Conservation (phyloP, 495 filamentous ascomycete species). For the Podospora sp. region DNA sequence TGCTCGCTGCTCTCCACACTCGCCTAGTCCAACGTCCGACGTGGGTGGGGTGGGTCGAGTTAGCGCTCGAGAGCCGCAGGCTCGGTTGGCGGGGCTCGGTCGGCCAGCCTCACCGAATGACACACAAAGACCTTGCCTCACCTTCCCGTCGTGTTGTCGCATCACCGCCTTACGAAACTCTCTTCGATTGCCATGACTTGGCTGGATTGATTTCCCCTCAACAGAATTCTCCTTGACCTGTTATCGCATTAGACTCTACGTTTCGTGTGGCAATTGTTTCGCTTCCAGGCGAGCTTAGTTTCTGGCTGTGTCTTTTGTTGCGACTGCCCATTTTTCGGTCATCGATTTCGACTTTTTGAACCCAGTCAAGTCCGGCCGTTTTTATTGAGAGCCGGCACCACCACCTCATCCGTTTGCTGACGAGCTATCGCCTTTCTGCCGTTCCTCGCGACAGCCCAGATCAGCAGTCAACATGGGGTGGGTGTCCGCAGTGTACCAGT, state of each 20-base stretch:
- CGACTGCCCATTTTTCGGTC: slow-evolving; percentile 7
- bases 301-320: slow-evolving; percentile 1
- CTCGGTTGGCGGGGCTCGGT: background rate
- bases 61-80: background rate
- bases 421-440: background rate
- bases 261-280: background rate
- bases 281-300: background rate
- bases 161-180: background rate
- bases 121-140: background rate
- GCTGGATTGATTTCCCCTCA: background rate
- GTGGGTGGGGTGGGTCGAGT: background rate
- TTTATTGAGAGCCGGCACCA: slow-evolving; percentile 40
- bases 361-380: slow-evolving; percentile 36
- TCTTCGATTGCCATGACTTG: slow-evolving; percentile 1
- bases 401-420: background rate
- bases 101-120: slow-evolving; percentile 15
- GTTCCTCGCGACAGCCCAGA: background rate
- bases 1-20: background rate
- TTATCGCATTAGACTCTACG: background rate
- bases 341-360: background rate
- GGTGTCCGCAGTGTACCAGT: background rate
- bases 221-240: background rate
- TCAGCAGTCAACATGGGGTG: slow-evolving; percentile 35
- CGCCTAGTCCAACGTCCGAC: background rate
- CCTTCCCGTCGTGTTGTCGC: background rate